Conservation (phyloP, 2,329 filamentous ascomycete genomes). For the Phoma sp. region DNA sequence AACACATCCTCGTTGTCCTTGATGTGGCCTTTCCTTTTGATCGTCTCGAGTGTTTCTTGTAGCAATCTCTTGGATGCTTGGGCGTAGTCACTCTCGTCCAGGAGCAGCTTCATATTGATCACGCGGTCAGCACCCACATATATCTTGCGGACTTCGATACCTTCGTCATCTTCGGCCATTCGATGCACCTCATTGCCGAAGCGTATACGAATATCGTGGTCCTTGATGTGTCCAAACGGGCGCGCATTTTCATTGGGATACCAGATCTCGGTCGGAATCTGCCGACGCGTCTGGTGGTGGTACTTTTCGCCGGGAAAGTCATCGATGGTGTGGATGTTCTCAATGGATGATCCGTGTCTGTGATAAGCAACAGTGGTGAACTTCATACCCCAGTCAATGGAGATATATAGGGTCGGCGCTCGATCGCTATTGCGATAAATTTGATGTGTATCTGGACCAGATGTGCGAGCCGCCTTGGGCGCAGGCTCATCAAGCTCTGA, state of each 20-base stretch:
- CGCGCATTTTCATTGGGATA: slow-evolving; percentile 3
- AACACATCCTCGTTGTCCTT: slow-evolving; percentile 11
- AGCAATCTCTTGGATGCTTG: neutral
- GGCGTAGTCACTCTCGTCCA: slow-evolving; percentile 10
- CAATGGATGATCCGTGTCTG: neutral
- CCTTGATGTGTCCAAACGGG: neutral
- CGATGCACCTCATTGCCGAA: slow-evolving; percentile 17
- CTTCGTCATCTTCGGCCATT: neutral
- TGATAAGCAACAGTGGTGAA: slow-evolving; percentile 15
- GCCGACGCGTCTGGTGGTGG: neutral
- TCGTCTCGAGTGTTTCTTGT: neutral
- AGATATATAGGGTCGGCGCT: slow-evolving; percentile 1
- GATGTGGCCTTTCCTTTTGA: slow-evolving; percentile 8
- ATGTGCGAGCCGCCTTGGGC: neutral
- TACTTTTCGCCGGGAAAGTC: slow-evolving; percentile 15
- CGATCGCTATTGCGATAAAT: neutral
- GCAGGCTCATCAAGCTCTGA: neutral
- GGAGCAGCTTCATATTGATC: slow-evolving; percentile 15
- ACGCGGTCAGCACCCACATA: neutral
- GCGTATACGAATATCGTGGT: slow-evolving; percentile 4
- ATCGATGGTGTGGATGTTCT: slow-evolving; percentile 3
- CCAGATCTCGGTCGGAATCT: slow-evolving; percentile 20
- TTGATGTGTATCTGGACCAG: neutral
- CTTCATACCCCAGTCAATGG: slow-evolving; percentile 26
- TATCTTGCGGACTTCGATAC: neutral